Evolutionary conservation across 352 stramenopile genomes (phyloP), one percentile per base, ranked within the genome.

Genomic region (Phytophthora kernoviae): DNA sequence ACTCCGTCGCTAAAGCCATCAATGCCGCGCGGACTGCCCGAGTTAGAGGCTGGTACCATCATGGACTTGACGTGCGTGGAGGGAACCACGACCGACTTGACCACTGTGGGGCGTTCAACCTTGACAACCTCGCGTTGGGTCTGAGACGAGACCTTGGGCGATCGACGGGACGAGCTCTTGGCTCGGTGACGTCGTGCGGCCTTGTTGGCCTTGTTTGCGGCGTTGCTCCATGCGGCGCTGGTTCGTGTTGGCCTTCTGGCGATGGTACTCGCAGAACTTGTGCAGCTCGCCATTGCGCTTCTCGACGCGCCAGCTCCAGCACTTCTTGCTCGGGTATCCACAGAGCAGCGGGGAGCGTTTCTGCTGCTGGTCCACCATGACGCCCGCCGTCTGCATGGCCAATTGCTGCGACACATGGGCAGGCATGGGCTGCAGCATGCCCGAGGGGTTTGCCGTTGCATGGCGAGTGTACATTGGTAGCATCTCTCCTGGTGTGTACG

Each of bases 251-350:
- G 81, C 82, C 62, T 92, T 91, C 54, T 91, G 79, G 27, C 84
- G 84, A 61, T 93, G 84, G 65, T 90, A 93, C 61, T 93, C 82
- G 65, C 84, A 93, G 46, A 93, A 90, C 68, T 91, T 91, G 75
- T 93, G 84, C 55, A 92, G 69, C 69, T 91, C 81, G 41, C 84
- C 84, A 43, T 92, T 93, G 66, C 82, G 79, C 66, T 93, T 93
- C 60, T 88, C 76, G 1, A 90, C 82, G 52, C 82, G 84, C 67
- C 70, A 75, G 60, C 84, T 91, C 72, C 74, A 90, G 77, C 84
- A 93, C 71, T 91, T 91, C 62, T 92, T 92, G 79, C 81, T 91
- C 51, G 81, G 81, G 65, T 93, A 93, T 43, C 77, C 77, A 47
- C 77, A 86, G 21, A 86, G 70, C 56, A 86, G 51, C 41, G 77